These are phyloP conservation scores for Talaromyces funiculosus DNA, from an alignment of 2,329 filamentous ascomycete species.

Conservation along the genomic window DNA sequence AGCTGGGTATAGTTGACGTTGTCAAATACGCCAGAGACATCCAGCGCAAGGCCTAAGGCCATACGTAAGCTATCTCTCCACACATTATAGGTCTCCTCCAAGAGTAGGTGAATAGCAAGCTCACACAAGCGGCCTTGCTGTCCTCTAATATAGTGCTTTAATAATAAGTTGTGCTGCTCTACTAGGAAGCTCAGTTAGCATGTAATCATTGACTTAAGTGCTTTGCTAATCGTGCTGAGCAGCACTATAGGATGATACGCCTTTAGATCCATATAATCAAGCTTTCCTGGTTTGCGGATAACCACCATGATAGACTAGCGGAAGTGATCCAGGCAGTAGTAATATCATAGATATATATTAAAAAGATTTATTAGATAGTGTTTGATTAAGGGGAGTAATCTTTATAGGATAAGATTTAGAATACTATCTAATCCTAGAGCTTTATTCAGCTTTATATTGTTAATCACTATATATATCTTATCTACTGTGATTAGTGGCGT, in stretches of 20 bases:
- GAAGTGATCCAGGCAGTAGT: neutral
- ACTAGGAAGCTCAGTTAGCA: neutral
- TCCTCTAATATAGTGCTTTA: neutral
- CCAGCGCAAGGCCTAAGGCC: slow-evolving; percentile 14
- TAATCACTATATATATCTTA: neutral
- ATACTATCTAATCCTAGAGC: neutral
- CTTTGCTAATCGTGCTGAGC: neutral
- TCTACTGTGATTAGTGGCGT: neutral
- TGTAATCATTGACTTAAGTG: neutral
- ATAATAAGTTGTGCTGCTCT: neutral
- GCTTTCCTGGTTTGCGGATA: neutral
- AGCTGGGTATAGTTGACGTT: neutral
- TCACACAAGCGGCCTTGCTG: neutral
- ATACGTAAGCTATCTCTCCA: neutral
- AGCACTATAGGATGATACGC: neutral
- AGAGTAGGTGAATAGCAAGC: neutral
- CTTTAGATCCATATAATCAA: neutral
- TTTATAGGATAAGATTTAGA: neutral
- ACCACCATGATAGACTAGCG: neutral
- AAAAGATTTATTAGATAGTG: neutral
- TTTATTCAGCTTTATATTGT: neutral
- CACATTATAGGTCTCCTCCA: neutral
- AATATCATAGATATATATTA: neutral
- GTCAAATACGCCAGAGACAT: slow-evolving; percentile 1
- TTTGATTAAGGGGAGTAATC: neutral